Evolutionary conservation across 2,329 filamentous ascomycete species (phyloP), one percentile per base, ranked within the genome.

Genomic region (Akanthomyces muscarius): DNA sequence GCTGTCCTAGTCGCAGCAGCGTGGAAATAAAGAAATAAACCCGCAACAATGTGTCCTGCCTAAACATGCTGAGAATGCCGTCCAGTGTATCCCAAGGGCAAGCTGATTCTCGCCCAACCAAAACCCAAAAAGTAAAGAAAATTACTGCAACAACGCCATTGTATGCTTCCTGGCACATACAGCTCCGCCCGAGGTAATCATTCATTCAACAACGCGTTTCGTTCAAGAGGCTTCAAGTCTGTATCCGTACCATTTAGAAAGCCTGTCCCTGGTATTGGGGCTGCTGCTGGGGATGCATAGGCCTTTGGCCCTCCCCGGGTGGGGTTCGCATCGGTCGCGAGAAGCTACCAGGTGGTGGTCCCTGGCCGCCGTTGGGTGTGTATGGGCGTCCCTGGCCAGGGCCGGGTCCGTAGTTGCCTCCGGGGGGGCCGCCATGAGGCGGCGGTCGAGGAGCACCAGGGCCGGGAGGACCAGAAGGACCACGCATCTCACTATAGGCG

Each of bases 401-500:
- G 14, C 61, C 63, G 6, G 89, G 91, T 0, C 94, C 94, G 75
- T 97, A 97, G 73, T 97, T 88, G 66, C 97, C 85, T 5, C 83
- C 77, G 1, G 91, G 91, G 65, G 68, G 67, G 13, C 67, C 66
- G 41, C 70, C 68, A n/a, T 68, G 67, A 18, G 69, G 69, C 14
- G 68, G 67, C 5, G 64, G 65, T 7, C 63, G 64, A 47, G 62
- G 48, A 10, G 52, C 62, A 42, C 51, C 41, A 45, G 61, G 52
- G 14, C 48, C 56, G 3, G 68, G 69, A n/a, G 67, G 69, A 14
- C 69, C 71, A 16, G 67, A 66, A 18, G 65, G 66, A 14, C 68
- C 66, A 21, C 59, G 59, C 59, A 61, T 61, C n/a, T 66, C 65
- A 53, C 68, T 69, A 11, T 68, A 64, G 3, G 67, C 50, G 18